phyloP scores from a whole-genome alignment of 306 rosid genomes.

The Malus sieversii region DNA sequence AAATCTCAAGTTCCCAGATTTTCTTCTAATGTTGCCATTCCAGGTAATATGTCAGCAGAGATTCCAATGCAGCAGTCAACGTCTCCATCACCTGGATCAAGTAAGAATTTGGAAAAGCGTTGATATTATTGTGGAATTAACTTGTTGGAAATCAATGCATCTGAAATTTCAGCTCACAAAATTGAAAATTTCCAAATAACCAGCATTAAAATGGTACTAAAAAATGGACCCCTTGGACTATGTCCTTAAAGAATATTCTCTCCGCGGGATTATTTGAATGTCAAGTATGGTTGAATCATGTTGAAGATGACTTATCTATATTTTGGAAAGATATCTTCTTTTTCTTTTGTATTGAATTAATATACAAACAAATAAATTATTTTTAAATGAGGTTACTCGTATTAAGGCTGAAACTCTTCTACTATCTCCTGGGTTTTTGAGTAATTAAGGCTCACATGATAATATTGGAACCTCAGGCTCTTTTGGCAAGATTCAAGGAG shows the following conservation, averaged over 20 bases:
- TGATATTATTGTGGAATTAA: background rate
- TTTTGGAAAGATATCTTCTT: background rate
- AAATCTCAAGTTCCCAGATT: slow-evolving; percentile 42
- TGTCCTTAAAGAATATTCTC: background rate
- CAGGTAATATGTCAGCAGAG: slow-evolving; percentile 28
- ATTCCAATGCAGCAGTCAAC: slow-evolving; percentile 29
- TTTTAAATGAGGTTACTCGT: background rate
- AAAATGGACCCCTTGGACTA: slow-evolving; percentile 7
- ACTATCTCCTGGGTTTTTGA: background rate
- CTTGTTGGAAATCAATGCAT: background rate
- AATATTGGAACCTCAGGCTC: slow-evolving; percentile 42
- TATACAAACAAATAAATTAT: background rate
- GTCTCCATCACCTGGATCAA: slow-evolving; percentile 30
- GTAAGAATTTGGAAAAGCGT: slow-evolving; percentile 21
- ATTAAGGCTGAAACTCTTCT: background rate
- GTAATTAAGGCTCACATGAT: slow-evolving; percentile 5
- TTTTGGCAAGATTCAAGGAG: slow-evolving; percentile 60
- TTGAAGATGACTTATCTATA: background rate
- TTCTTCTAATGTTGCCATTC: slow-evolving; percentile 32
- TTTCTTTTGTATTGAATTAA: background rate
- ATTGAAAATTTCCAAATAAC: slow-evolving; percentile 3
- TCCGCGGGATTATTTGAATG: background rate
- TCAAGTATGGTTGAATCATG: background rate
- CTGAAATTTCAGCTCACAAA: background rate
- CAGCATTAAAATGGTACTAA: background rate